Percentiles rank a stretch among this genome's conserved stretches.
Conservation (phyloP, 371 early-diverging fungal species). For the Mortierella sp. region DNA sequence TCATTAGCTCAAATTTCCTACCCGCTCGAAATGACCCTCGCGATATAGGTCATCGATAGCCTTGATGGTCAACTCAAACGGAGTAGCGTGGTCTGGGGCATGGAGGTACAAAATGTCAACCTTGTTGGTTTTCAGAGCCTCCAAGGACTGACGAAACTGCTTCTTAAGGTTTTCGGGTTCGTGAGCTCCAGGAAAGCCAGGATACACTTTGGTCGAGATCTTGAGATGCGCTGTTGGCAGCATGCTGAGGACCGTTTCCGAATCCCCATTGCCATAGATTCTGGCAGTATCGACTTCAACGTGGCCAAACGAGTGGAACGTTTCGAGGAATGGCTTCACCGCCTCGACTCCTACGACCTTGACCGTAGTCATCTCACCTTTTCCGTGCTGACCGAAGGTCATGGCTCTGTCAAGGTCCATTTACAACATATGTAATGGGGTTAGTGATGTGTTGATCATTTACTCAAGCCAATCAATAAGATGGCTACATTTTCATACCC, state of each 20-base stretch:
- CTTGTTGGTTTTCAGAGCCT: conserved; percentile 50
- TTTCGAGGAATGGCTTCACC: conserved; percentile 10
- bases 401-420: conserved; percentile 13
- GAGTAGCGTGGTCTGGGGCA: conserved; percentile 58
- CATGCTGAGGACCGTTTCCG: conserved; percentile 21
- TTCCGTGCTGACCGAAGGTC: conserved; percentile 28
- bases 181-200: conserved; percentile 60
- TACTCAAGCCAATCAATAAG: not conserved
- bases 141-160: conserved; percentile 48
- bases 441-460: not conserved
- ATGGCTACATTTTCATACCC: conserved; percentile 7
- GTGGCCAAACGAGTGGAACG: conserved; percentile 11
- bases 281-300: conserved; percentile 21
- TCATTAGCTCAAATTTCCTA: conserved; percentile 1
- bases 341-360: conserved; percentile 5
- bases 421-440: not conserved
- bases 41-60: conserved; percentile 60
- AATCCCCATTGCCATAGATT: conserved; percentile 15
- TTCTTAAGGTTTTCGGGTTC: conserved; percentile 58
- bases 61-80: conserved; percentile 57
- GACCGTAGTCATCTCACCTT: not conserved
- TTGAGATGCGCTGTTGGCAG: conserved; percentile 7
- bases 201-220: conserved; percentile 67
- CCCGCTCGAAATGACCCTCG: conserved; percentile 57
- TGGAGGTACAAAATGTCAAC: conserved; percentile 65